Percentiles rank a stretch among this genome's conserved stretches.
phyloP scores from a whole-genome alignment of 2,329 filamentous ascomycete species.

The Dendryphion nanum region DNA sequence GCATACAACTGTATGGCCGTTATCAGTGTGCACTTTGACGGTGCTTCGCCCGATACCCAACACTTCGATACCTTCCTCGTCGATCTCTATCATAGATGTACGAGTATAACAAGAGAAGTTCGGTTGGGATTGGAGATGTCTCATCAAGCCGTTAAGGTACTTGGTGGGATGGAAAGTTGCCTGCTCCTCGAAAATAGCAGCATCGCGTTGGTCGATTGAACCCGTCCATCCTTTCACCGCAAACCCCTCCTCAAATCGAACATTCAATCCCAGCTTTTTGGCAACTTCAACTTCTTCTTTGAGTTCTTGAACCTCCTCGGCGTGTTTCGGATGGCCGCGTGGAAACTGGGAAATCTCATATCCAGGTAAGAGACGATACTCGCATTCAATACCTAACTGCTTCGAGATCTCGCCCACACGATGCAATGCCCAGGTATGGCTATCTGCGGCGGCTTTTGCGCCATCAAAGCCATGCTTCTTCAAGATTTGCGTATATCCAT shows the following conservation, averaged over 20 bases:
- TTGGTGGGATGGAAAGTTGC: conserved; percentile 59
- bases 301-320: conserved; percentile 47
- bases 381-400: conserved; percentile 55
- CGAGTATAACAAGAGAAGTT: conserved; percentile 56
- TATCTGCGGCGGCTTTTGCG: no score
- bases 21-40: conserved; percentile 48
- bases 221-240: conserved; percentile 54
- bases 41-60: conserved; percentile 47
- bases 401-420: conserved; percentile 51
- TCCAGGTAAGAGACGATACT: conserved; percentile 52
- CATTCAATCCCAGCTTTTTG: conserved; percentile 45
- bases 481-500: no score
- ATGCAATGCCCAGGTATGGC: conserved; percentile 54
- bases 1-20: conserved; percentile 49
- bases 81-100: conserved; percentile 48
- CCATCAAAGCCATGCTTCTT: no score
- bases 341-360: conserved; percentile 54
- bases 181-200: conserved; percentile 48
- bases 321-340: conserved; percentile 42
- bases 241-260: conserved; percentile 45
- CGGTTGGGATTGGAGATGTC: conserved; percentile 51
- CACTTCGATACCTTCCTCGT: conserved; percentile 50
- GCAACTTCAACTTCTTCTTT: conserved; percentile 48
- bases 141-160: conserved; percentile 54
- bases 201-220: conserved; percentile 51